Conservation (phyloP, 345 rosid species). For the Carallia brachiata region DNA sequence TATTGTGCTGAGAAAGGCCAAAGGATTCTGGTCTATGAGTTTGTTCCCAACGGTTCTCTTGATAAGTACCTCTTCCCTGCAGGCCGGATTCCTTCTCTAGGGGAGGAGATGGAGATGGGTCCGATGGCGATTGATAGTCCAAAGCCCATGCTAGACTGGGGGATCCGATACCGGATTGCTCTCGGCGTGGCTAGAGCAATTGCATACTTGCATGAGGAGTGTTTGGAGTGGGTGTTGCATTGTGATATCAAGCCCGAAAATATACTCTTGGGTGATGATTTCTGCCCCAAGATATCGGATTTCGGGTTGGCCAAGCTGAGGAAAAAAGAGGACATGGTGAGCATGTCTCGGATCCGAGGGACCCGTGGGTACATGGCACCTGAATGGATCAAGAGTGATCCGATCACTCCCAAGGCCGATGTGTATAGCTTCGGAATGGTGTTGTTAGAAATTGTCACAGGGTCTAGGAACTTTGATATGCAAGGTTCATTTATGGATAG, state of each 20-base stretch:
- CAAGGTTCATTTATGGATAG: conserved; percentile 47
- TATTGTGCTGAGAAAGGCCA: conserved; percentile 35
- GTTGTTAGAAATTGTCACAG: conserved; percentile 55
- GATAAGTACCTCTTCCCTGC: conserved; percentile 34
- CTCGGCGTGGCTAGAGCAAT: conserved; percentile 36
- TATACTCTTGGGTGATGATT: conserved; percentile 31
- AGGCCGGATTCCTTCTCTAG: conserved; percentile 11
- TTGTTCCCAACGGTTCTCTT: conserved; percentile 34
- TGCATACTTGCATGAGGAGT: conserved; percentile 34
- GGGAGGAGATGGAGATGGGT: conserved; percentile 16
- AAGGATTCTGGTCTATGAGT: conserved; percentile 32
- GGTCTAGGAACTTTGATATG: conserved; percentile 48
- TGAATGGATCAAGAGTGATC: conserved; percentile 59
- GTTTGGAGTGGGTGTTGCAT: conserved; percentile 36
- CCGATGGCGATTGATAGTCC: neutral
- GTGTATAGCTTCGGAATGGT: conserved; percentile 81
- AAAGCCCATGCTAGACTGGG: conserved; percentile 33
- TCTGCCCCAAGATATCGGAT: conserved; percentile 33
- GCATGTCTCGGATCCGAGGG: conserved; percentile 63
- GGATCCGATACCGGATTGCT: conserved; percentile 29
- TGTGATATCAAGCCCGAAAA: conserved; percentile 37
- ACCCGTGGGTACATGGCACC: conserved; percentile 79
- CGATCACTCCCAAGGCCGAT: conserved; percentile 58
- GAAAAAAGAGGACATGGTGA: conserved; percentile 65
- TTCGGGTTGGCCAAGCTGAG: conserved; percentile 52